Evolutionary conservation across 495 filamentous ascomycete species (phyloP).

Genomic region (Cercophora samala): DNA sequence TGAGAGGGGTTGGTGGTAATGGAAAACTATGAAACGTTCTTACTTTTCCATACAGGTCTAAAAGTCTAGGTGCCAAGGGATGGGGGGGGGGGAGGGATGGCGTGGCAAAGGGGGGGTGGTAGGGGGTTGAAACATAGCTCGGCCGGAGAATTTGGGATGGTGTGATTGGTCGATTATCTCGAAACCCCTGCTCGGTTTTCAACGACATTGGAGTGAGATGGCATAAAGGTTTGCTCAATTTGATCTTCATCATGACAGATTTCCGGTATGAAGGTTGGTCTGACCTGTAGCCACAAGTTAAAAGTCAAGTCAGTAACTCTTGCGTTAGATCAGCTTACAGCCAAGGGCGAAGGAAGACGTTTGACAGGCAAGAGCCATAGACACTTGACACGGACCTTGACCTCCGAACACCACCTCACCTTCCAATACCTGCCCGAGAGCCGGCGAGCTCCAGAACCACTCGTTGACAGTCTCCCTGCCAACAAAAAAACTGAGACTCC

Average conservation of each 20-base stretch:
- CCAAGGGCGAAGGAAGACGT: neutral
- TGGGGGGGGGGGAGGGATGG: neutral
- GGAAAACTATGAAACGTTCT: neutral
- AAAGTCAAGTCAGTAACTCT: neutral
- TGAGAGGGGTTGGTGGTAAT: neutral
- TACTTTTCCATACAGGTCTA: neutral
- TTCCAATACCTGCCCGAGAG: neutral
- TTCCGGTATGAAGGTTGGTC: neutral
- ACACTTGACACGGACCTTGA: neutral
- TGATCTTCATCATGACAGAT: neutral
- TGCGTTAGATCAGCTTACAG: neutral
- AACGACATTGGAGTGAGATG: neutral
- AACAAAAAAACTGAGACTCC: too few species aligned
- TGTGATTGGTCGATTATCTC: neutral
- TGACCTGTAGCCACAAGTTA: neutral
- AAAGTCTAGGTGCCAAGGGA: neutral
- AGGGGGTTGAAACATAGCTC: constrained; percentile 6
- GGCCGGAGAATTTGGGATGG: neutral
- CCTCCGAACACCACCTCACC: neutral
- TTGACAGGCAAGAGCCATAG: neutral
- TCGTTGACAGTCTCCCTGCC: neutral
- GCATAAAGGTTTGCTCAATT: neutral
- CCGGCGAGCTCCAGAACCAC: neutral
- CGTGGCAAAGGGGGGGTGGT: constrained; percentile 3
- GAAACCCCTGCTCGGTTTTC: neutral